A percentile compares a stretch with the other conserved stretches of the same genome.
Evolutionary conservation across 306 rosid genomes (phyloP).

Genomic region (Lathyrus oleraceus): DNA sequence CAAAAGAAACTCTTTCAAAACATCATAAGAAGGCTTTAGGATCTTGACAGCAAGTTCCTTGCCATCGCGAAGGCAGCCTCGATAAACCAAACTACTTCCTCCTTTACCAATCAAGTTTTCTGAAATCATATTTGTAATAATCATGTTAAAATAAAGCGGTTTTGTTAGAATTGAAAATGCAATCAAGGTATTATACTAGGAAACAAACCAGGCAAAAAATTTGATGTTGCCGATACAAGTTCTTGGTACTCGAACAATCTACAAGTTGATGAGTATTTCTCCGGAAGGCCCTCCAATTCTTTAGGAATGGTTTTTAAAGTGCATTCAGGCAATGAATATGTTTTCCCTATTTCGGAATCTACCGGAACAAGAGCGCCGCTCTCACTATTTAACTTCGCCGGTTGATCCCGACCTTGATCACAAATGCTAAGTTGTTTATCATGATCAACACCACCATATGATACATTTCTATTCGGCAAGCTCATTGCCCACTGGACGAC

Average conservation of each 20-base stretch:
- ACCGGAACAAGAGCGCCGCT: conserved; percentile 77
- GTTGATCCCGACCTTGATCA: conserved; percentile 41
- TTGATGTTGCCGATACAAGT: conserved; percentile 73
- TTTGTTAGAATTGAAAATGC: conserved; percentile 11
- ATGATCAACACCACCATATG: conserved; percentile 33
- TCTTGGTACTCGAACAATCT: conserved; percentile 75
- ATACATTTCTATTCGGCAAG: conserved; percentile 62
- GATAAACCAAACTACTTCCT: conserved; percentile 87
- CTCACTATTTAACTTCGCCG: conserved; percentile 54
- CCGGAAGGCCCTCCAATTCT: conserved; percentile 82
- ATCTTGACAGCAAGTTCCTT: conserved; percentile 94
- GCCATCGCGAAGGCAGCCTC: conserved; percentile 86
- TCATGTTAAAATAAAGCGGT: background rate
- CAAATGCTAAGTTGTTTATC: conserved; percentile 34
- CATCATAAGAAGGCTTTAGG: conserved; percentile 82
- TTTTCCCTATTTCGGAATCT: conserved; percentile 43
- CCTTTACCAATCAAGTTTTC: conserved; percentile 92
- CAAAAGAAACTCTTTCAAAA: conserved; percentile 67
- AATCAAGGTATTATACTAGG: conserved; percentile 17
- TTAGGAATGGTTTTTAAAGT: conserved; percentile 44
- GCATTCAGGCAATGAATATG: conserved; percentile 49
- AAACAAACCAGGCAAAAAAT: conserved; percentile 76
- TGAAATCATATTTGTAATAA: conserved; percentile 45
- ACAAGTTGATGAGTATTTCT: conserved; percentile 78
- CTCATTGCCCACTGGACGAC: conserved; percentile 98